Base-by-base conservation (phyloP, 306 rosid species). In the Delonix regia region DNA sequence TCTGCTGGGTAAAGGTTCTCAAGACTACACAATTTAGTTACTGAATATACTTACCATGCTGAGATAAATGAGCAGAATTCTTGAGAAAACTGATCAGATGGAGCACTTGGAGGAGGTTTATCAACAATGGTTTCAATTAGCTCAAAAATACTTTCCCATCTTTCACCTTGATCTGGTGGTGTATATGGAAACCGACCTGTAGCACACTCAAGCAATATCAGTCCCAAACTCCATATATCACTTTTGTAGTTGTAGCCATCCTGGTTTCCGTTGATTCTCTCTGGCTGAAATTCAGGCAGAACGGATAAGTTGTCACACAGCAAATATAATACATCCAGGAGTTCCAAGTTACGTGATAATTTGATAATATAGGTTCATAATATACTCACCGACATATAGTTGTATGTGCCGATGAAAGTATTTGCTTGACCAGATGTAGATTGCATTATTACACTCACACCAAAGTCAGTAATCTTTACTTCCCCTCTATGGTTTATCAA, bases 311-410 rank as follows among this genome's bases (percentile, higher is more conserved):
- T 9, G 12, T n/a, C 47, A 52, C 69, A 51, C 8, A 67, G 36
- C 9, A 44, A 28, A 45, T 22, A 21, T 51, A 53, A 67, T 48
- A 57, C 22, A 36, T 38, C 59, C 19, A 83, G 34, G 59, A 67
- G 28, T 25, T 42, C 52, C 34, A 16, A 65, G 52, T 6, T 60
- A 72, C 53, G 42, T 42, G 74, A 68, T 38, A 45, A 39, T 72
- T 70, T 60, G 70, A 68, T 55, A 45, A 80, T 66, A 24, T 48
- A 42, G 44, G 44, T 18, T 0, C 70, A 49, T 52, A 15, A 51
- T 76, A 67, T 84, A 93, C 99, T 95, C 87, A 92, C 98, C 83
- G 99, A 95, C 99, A 95, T 95, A 85, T 95, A 93, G 92, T 69
- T 91, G 83, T 60, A 81, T 51, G 99, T 93, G 86, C 99, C 99